Evolutionary conservation across 192 early-diverging fungal genomes (phyloP), one percentile per base, ranked within the genome.

Genomic region (Mortierella claussenii): DNA sequence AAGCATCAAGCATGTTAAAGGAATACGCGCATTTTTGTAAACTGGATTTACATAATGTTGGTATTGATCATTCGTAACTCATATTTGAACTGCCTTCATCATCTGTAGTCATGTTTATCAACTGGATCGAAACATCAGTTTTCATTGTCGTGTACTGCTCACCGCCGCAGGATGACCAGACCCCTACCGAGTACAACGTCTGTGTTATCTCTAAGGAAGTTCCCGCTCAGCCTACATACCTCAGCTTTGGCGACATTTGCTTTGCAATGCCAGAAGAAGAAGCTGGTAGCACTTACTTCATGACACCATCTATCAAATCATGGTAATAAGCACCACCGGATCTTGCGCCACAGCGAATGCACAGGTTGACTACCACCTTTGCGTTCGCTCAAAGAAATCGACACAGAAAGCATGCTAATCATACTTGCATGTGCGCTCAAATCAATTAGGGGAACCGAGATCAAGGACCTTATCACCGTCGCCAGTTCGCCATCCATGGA

Each of bases 51-150:
- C n/a, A n/a, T n/a, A n/a, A n/a, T n/a, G n/a, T n/a, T n/a, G n/a
- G n/a, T n/a, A n/a, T n/a, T n/a, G n/a, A n/a, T n/a, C n/a, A n/a
- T n/a, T n/a, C n/a, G n/a, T n/a, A n/a, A n/a, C n/a, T n/a, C n/a
- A n/a, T n/a, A n/a, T n/a, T n/a, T n/a, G n/a, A n/a, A n/a, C n/a
- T n/a, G n/a, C n/a, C n/a, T n/a, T n/a, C n/a, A n/a, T n/a, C n/a
- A n/a, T n/a, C n/a, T n/a, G n/a, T 76, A 85, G 94, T 94, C 2
- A 53, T 88, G 33, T 79, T 85, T 31, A 70, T 97, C 12, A 61
- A 89, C 10, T 97, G 95, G 95, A 58, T 94, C 15, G 92, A 95
- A 43, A 91, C 83, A 17, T 68, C 82, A 51, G 69, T 86, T 0
- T 94, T 93, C 64, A 71, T 92, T 36, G 88, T 84, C 13, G 78